These are phyloP conservation scores for Myxozyma lipomycoides DNA, from an alignment of 805 yeast genomes.

Conservation along the genomic window DNA sequence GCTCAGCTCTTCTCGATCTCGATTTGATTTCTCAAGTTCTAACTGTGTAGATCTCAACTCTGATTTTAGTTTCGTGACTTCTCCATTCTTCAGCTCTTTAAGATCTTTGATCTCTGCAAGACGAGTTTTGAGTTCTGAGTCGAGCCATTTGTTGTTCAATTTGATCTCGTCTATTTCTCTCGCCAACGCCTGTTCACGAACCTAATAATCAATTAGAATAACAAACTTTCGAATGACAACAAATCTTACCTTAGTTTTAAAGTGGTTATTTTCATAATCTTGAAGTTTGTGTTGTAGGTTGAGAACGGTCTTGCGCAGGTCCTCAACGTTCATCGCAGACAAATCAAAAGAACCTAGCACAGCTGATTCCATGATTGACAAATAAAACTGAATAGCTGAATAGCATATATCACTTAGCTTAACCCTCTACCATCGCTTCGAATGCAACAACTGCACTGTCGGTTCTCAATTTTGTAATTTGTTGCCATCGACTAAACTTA, in stretches of 20 bases:
- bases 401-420: neutral
- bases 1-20: neutral
- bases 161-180: constrained; percentile 45
- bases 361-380: no score
- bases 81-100: constrained; percentile 35
- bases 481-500: no score
- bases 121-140: constrained; percentile 40
- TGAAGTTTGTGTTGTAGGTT: neutral
- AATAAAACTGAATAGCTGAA: neutral
- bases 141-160: constrained; percentile 44
- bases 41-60: constrained; percentile 29
- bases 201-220: constrained; percentile 24
- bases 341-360: neutral
- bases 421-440: no score
- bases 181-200: constrained; percentile 40
- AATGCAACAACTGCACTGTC: no score
- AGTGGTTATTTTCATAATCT: neutral
- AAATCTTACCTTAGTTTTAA: neutral
- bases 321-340: neutral
- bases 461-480: no score
- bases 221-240: no score
- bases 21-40: neutral
- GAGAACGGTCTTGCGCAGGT: neutral
- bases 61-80: constrained; percentile 36
- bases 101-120: constrained; percentile 36